These are phyloP conservation scores for Euphorbia tirucalli DNA, from an alignment of 345 rosid genomes.

Conservation along the genomic window DNA sequence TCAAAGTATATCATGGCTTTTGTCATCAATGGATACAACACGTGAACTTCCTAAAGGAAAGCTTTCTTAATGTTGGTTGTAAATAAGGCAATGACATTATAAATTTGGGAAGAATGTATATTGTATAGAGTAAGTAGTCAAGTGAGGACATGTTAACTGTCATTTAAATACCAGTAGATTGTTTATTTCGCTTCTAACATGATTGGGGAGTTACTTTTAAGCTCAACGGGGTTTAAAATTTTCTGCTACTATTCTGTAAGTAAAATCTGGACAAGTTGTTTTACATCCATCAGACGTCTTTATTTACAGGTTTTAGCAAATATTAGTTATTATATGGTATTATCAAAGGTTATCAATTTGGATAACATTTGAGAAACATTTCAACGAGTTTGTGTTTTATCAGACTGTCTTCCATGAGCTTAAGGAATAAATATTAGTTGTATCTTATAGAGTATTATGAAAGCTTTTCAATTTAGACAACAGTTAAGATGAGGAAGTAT, in stretches of 20 bases:
- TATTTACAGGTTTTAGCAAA: no score
- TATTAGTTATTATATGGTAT: no score
- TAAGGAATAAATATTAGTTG: no score
- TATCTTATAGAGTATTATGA: no score
- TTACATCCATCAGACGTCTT: no score
- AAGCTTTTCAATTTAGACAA: background rate
- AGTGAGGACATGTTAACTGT: background rate
- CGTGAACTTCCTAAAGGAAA: constrained; percentile 5
- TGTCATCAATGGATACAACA: background rate
- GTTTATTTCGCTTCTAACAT: background rate
- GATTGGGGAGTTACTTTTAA: background rate
- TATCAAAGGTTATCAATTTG: background rate
- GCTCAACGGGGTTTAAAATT: background rate
- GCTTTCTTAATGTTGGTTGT: constrained; percentile 11
- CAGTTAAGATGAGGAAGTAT: background rate
- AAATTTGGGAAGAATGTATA: constrained; percentile 1
- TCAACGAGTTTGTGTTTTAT: no score
- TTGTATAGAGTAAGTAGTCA: background rate
- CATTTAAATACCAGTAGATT: background rate
- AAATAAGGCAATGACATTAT: constrained; percentile 16
- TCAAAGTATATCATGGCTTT: background rate
- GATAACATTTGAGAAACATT: background rate
- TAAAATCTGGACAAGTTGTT: background rate
- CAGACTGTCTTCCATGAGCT: no score
- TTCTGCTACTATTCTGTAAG: background rate